A percentile compares a stretch with the other conserved stretches of the same genome.
Evolutionary conservation across 2,329 filamentous ascomycete genomes (phyloP).

Genomic region (Cytospora mali): DNA sequence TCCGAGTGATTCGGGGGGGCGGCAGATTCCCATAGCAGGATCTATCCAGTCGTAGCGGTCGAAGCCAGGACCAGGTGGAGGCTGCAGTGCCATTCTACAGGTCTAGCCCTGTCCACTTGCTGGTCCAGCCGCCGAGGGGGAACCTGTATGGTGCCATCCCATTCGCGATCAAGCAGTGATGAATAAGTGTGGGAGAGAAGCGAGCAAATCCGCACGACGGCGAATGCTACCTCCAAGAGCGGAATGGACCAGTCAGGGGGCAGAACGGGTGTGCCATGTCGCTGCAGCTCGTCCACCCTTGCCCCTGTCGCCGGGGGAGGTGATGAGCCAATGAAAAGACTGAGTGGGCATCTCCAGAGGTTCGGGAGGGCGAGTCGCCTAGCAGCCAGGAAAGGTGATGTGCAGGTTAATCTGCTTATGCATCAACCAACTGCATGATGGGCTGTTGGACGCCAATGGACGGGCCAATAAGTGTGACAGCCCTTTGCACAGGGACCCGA

Average conservation of each 20-base stretch:
- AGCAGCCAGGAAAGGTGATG: neutral
- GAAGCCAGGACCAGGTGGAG: conserved; percentile 1
- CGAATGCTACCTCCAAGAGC: conserved; percentile 13
- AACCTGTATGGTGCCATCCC: conserved; percentile 14
- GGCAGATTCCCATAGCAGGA: too few species aligned
- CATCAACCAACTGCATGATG: conserved; percentile 19
- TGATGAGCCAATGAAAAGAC: conserved; percentile 7
- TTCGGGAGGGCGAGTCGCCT: conserved; percentile 23
- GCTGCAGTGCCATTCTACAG: conserved; percentile 7
- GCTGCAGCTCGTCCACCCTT: conserved; percentile 18
- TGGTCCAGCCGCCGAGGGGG: conserved; percentile 21
- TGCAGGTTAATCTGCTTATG: neutral
- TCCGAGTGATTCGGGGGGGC: neutral
- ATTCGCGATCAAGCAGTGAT: conserved; percentile 1
- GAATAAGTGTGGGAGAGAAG: neutral
- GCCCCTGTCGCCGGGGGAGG: conserved; percentile 16
- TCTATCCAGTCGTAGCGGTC: conserved; percentile 7
- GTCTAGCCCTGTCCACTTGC: conserved; percentile 19
- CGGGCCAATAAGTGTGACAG: conserved; percentile 13
- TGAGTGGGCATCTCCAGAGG: conserved; percentile 3
- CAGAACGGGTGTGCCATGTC: conserved; percentile 5
- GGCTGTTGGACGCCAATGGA: conserved; percentile 7
- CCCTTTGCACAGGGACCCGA: conserved; percentile 10
- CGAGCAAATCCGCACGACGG: conserved; percentile 6
- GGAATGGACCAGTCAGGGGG: conserved; percentile 11